These are phyloP conservation scores for Monosporascus sp. DNA, from an alignment of 2,329 filamentous ascomycete species.

Conservation along the genomic window DNA sequence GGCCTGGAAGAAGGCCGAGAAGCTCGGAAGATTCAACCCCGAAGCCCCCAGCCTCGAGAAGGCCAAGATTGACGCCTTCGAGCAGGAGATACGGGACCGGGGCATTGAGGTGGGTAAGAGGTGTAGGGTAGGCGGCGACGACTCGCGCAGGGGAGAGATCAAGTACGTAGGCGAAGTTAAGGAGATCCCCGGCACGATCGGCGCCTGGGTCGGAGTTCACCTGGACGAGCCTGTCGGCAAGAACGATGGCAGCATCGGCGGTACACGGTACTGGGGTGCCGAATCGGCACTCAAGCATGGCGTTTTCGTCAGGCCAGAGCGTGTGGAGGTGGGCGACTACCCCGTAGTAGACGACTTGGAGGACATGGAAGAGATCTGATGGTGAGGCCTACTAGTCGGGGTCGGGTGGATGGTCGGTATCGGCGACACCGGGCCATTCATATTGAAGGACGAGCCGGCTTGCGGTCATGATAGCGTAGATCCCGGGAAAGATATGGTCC, in stretches of 20 bases:
- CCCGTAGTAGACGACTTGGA: conserved; percentile 67
- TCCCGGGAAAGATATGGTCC: neutral
- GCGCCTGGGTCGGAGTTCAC: conserved; percentile 67
- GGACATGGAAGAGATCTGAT: conserved; percentile 69
- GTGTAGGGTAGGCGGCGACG: conserved; percentile 62
- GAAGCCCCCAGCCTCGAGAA: conserved; percentile 69
- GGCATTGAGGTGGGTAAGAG: conserved; percentile 60
- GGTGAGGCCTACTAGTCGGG: conserved; percentile 1
- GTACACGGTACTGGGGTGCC: conserved; percentile 64
- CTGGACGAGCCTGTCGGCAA: conserved; percentile 78
- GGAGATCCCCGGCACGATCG: conserved; percentile 62
- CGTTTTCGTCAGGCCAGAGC: conserved; percentile 73
- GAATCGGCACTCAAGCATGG: conserved; percentile 63
- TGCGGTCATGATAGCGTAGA: too few relatives aligned
- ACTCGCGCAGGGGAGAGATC: conserved; percentile 64
- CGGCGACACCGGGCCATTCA: too few relatives aligned
- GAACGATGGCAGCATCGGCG: conserved; percentile 71
- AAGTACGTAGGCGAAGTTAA: conserved; percentile 68
- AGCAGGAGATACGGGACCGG: conserved; percentile 64
- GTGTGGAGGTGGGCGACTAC: conserved; percentile 72
- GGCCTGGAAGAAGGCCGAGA: conserved; percentile 92
- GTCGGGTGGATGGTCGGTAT: too few relatives aligned
- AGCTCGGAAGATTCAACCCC: conserved; percentile 94
- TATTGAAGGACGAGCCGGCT: too few relatives aligned
- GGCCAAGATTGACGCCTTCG: conserved; percentile 62